A percentile compares a stretch with the other conserved stretches of the same genome.
Evolutionary conservation across 2,329 filamentous ascomycete genomes (phyloP).

Genomic region (Alternaria conjuncta): DNA sequence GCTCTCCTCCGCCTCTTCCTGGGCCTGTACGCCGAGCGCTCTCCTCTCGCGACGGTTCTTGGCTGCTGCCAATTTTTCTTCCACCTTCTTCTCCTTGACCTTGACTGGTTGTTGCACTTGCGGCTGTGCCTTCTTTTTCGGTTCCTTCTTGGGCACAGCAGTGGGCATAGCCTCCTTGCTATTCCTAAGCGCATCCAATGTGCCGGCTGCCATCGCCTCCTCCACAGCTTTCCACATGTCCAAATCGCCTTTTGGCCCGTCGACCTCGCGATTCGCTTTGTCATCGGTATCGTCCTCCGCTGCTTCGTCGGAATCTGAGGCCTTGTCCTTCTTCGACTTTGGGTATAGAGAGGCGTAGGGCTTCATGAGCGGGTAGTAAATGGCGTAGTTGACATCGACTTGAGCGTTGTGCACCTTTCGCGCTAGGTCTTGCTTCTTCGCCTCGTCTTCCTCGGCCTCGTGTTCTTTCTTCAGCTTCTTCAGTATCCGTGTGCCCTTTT

Average conservation of each 20-base stretch:
- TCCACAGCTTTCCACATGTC: conserved; percentile 74
- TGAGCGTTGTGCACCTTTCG: conserved; percentile 70
- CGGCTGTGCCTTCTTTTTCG: conserved; percentile 22
- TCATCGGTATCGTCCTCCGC: conserved; percentile 33
- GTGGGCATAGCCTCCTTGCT: conserved; percentile 49
- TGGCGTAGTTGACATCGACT: conserved; percentile 77
- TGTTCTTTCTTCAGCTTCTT: conserved; percentile 70
- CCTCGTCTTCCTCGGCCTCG: conserved; percentile 55
- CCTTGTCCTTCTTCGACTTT: conserved; percentile 32
- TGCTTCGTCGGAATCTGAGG: conserved; percentile 25
- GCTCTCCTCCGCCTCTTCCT: conserved; percentile 42
- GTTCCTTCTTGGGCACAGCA: conserved; percentile 27
- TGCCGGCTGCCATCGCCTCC: conserved; percentile 66
- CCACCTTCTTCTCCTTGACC: conserved; percentile 23
- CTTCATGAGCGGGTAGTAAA: conserved; percentile 73
- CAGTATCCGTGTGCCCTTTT: conserved; percentile 71
- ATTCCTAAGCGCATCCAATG: conserved; percentile 63
- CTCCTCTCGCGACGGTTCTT: conserved; percentile 31
- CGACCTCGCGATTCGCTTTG: conserved; percentile 39
- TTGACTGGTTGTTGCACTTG: conserved; percentile 16
- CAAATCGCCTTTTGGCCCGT: conserved; percentile 56
- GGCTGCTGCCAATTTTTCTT: conserved; percentile 13
- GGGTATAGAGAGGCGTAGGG: conserved; percentile 69
- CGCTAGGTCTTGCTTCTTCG: conserved; percentile 60
- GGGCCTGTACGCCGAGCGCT: conserved; percentile 21